These are phyloP conservation scores for Penicilliopsis zonata DNA, from an alignment of 495 filamentous ascomycete species.

Conservation along the genomic window DNA sequence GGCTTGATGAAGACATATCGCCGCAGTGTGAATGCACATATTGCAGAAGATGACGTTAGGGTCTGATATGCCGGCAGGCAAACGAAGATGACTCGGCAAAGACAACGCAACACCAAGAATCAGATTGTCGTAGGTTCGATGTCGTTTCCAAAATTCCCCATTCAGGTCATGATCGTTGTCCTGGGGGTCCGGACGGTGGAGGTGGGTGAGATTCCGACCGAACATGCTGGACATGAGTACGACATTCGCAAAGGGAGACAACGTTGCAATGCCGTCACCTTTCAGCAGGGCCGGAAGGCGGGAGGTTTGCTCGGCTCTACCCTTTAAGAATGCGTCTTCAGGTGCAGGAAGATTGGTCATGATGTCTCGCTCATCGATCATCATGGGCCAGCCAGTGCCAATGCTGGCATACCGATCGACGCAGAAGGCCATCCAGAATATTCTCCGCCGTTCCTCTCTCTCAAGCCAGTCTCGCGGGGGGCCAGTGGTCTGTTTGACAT, in stretches of 20 bases:
- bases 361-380: constrained; percentile 85
- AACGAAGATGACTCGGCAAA: constrained; percentile 69
- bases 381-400: constrained; percentile 95
- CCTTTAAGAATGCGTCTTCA: constrained; percentile 79
- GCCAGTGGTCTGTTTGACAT: constrained; percentile 85
- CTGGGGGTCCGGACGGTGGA: constrained; percentile 77
- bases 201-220: constrained; percentile 85
- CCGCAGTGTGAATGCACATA: constrained; percentile 93
- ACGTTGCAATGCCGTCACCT: constrained; percentile 53
- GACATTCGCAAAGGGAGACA: constrained; percentile 74
- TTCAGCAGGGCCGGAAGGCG: constrained; percentile 60
- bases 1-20: constrained; percentile 94
- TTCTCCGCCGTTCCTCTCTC: constrained; percentile 77
- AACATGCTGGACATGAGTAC: constrained; percentile 79
- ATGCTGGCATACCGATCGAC: constrained; percentile 90
- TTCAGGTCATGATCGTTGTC: constrained; percentile 82
- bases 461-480: constrained; percentile 88
- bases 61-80: constrained; percentile 64
- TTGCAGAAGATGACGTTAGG: constrained; percentile 90
- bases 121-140: constrained; percentile 80
- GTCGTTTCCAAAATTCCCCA: constrained; percentile 92
- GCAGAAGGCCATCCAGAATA: constrained; percentile 91
- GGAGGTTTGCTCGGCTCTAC: constrained; percentile 56
- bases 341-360: constrained; percentile 72
- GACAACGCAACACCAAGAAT: constrained; percentile 75